Base-by-base conservation (phyloP, 768 basidiomycete species). In the Trametes cinnabarina region DNA sequence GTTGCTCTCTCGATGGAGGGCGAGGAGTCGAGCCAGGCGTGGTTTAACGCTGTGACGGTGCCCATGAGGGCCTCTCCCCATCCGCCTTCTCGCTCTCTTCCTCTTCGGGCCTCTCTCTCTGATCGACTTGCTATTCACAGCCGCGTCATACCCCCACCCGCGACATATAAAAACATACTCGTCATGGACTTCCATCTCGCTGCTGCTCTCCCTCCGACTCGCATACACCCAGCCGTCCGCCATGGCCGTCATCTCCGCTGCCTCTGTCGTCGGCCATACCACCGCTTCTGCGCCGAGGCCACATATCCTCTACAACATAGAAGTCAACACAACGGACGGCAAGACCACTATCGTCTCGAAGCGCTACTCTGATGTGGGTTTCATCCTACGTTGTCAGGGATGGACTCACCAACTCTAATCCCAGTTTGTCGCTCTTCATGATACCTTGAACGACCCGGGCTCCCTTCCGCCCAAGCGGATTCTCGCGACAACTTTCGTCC, bases 401-500 rank as follows among this genome's bases (percentile, higher is more conserved):
- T 25, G 11, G 41, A 35, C 19, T 22, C 19, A 5, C 34, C 23
- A 15, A 32, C n/a, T 19, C 47, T 6, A 26, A 3, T 20, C 35
- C n/a, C 57, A 78, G 77, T 77, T 78, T 50, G 65, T 71, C 20
- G 60, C 71, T 15, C 73, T 82, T 46, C 77, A 81, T 61, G 65
- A 69, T n/a, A 63, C 70, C n/a, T 66, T 81, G 25, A 69, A 71
- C 42, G 75, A 79, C 57, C 66, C 72, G 0, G 76, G 71, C 57
- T 52, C 64, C 11, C 75, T 84, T 10, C 82, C 83, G 11, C 79
- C 82, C 3, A 82, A 81, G 68, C 77, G 78, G n/a, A 69, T 78
- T 20, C 67, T 83, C 6, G 67, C 70, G n/a, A 81, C 77, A 9
- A 74, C 73, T 1, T 79, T 83, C 63, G 54, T 81, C 19, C 81